phyloP scores from a whole-genome alignment of 495 filamentous ascomycete genomes.

The Penicillium argentinense region DNA sequence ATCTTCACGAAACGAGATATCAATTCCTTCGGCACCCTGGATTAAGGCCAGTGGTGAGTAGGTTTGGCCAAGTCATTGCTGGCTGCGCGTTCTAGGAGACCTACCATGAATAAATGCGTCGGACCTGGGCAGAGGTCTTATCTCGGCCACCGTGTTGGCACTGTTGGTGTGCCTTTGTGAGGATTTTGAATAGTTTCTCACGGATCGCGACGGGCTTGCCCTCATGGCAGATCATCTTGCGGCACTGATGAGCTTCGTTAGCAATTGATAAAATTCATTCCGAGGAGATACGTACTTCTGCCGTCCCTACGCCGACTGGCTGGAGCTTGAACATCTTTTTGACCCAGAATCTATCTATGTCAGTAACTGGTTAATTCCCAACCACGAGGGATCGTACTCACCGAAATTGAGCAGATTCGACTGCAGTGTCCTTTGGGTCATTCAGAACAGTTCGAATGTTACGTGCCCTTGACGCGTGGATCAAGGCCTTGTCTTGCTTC shows the following conservation, averaged over 20 bases:
- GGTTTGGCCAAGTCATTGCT: not conserved
- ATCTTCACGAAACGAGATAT: constrained; percentile 59
- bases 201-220: constrained; percentile 62
- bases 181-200: constrained; percentile 56
- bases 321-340: constrained; percentile 61
- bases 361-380: constrained; percentile 3
- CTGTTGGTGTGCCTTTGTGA: constrained; percentile 56
- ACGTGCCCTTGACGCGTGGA: constrained; percentile 52
- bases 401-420: constrained; percentile 59
- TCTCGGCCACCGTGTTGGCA: constrained; percentile 61
- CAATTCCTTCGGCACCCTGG: constrained; percentile 58
- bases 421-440: constrained; percentile 57
- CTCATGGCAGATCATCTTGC: constrained; percentile 56
- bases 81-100: no score
- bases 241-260: constrained; percentile 28
- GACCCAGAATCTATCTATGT: constrained; percentile 53
- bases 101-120: constrained; percentile 58
- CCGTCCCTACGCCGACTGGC: constrained; percentile 33
- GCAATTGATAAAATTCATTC: not conserved
- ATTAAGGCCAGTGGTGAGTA: no score
- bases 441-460: constrained; percentile 55
- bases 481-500: constrained; percentile 60
- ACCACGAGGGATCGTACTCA: constrained; percentile 11
- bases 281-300: constrained; percentile 30
- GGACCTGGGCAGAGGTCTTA: constrained; percentile 58